These are phyloP conservation scores for Albophoma yamanashiensis DNA, from an alignment of 2,329 filamentous ascomycete genomes.

Conservation along the genomic window DNA sequence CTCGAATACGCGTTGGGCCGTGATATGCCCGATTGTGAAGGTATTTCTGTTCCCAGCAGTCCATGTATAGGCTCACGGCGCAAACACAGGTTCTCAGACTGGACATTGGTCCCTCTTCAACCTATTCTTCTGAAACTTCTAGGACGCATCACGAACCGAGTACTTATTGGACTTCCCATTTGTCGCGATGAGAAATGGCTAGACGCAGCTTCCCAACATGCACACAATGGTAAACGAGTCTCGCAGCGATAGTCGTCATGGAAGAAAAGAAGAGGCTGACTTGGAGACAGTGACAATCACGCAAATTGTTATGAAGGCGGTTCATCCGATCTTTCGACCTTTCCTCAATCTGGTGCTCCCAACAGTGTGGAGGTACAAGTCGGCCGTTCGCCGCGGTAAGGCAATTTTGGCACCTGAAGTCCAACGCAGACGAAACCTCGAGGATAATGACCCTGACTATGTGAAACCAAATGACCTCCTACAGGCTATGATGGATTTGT, in stretches of 20 bases:
- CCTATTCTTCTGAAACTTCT: slow-evolving; percentile 1
- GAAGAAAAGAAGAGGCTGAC: neutral
- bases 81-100: neutral
- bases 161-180: slow-evolving; percentile 3
- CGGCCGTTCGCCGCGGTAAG: neutral
- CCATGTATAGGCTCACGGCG: neutral
- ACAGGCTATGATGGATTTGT: slow-evolving; percentile 5
- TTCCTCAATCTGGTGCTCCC: slow-evolving; percentile 4
- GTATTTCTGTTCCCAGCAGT: neutral
- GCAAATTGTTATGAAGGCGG: slow-evolving; percentile 4
- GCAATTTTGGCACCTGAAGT: slow-evolving; percentile 2
- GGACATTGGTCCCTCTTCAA: slow-evolving; percentile 3
- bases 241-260: neutral
- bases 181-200: slow-evolving; percentile 5
- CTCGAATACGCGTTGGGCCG: slow-evolving; percentile 1
- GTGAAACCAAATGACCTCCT: slow-evolving; percentile 3
- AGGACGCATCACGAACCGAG: slow-evolving; percentile 2
- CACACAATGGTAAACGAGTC: slow-evolving; percentile 1
- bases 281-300: slow-evolving; percentile 3
- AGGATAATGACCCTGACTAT: neutral
- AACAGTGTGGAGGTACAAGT: neutral
- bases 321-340: slow-evolving; percentile 1
- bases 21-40: slow-evolving; percentile 3
- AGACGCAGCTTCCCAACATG: neutral
- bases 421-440: neutral